Percentiles rank a stretch among this genome's conserved stretches.
Evolutionary conservation across 2,329 filamentous ascomycete genomes (phyloP).

Genomic region (Xylariaceae sp.): DNA sequence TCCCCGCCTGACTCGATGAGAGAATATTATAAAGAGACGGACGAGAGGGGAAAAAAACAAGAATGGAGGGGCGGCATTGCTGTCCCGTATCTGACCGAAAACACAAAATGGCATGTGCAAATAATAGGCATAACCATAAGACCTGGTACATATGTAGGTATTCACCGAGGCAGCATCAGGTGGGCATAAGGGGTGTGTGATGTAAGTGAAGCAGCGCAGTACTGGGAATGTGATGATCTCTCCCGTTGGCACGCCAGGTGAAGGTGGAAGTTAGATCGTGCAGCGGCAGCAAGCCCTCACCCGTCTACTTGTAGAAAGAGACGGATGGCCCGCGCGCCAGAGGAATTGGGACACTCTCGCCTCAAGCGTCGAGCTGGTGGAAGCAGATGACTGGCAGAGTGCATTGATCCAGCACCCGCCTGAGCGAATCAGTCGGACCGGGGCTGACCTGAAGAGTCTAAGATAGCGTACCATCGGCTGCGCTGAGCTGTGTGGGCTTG

Average conservation of each 20-base stretch:
- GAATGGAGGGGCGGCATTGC: slow-evolving; percentile 11
- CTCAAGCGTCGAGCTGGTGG: slow-evolving; percentile 15
- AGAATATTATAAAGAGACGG: not conserved
- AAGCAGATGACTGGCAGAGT: slow-evolving; percentile 28
- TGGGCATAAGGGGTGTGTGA: slow-evolving; percentile 16
- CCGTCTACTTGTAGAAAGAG: too few relatives aligned
- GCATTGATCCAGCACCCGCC: slow-evolving; percentile 20
- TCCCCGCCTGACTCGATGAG: slow-evolving; percentile 23
- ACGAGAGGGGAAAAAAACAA: not conserved
- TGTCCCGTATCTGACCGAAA: slow-evolving; percentile 23
- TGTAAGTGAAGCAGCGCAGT: slow-evolving; percentile 21
- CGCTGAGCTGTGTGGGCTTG: slow-evolving; percentile 8
- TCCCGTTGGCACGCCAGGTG: slow-evolving; percentile 25
- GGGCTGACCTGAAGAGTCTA: slow-evolving; percentile 24
- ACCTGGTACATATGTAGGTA: too few relatives aligned
- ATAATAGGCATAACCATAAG: too few relatives aligned
- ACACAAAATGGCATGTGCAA: slow-evolving; percentile 17
- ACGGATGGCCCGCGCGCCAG: too few relatives aligned
- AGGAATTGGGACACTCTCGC: not conserved
- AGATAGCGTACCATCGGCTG: slow-evolving; percentile 27
- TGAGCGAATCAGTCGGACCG: slow-evolving; percentile 23
- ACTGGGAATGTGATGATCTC: slow-evolving; percentile 11
- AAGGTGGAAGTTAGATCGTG: slow-evolving; percentile 23
- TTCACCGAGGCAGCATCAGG: slow-evolving; percentile 28
- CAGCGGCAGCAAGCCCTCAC: slow-evolving; percentile 17